Evolutionary conservation across 306 rosid genomes (phyloP).

Genomic region (Citrullus amarus): DNA sequence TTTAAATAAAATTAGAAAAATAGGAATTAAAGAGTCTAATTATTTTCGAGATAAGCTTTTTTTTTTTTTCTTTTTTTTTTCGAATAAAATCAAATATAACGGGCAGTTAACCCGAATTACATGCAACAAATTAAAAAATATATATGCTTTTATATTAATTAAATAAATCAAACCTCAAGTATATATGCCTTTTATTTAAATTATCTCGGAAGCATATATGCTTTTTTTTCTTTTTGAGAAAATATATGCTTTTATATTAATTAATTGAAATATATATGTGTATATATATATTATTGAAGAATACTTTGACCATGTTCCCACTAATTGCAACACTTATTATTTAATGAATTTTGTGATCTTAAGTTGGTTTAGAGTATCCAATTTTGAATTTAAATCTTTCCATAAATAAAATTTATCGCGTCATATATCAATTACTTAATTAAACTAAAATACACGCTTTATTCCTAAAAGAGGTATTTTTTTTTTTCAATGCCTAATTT

Average conservation of each 20-base stretch:
- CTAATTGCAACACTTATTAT: not conserved
- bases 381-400: not conserved
- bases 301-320: not conserved
- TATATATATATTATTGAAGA: not conserved
- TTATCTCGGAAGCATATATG: not conserved
- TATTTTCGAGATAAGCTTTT: too few relatives aligned
- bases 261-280: not conserved
- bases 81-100: not conserved
- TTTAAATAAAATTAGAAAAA: too few relatives aligned
- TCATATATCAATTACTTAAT: too few relatives aligned
- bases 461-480: too few relatives aligned
- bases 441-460: too few relatives aligned
- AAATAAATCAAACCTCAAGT: not conserved
- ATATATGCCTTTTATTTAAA: not conserved
- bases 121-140: not conserved
- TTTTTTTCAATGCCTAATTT: too few relatives aligned
- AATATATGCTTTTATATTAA: not conserved
- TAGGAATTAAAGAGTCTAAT: too few relatives aligned
- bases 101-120: not conserved
- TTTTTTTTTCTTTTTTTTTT: too few relatives aligned
- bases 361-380: not conserved
- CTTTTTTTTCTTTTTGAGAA: too few relatives aligned
- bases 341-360: not conserved
- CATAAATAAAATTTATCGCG: too few relatives aligned
- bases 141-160: too few relatives aligned